phyloP scores from a whole-genome alignment of 768 basidiomycete genomes.

The Pholiota microspora region DNA sequence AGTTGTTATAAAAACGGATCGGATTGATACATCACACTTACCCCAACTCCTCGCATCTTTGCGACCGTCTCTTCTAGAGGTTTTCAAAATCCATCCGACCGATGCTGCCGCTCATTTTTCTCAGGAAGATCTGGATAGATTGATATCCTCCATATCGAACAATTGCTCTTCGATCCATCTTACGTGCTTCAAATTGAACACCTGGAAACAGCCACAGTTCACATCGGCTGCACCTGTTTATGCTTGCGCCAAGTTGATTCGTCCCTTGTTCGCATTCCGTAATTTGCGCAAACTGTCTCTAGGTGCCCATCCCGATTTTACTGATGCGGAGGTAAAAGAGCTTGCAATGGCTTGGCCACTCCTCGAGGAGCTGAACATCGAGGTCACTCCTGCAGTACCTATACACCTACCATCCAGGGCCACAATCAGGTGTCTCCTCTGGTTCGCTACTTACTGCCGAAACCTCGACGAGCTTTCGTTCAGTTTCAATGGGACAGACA shows the following conservation, averaged over 20 bases:
- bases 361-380: not conserved
- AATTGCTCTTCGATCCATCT: not conserved
- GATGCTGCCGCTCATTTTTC: not conserved
- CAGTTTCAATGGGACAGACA: not conserved
- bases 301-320: not conserved
- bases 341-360: not conserved
- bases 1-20: no score
- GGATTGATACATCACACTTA: no score
- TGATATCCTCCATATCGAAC: not conserved
- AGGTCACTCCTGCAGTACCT: not conserved
- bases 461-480: not conserved
- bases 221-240: not conserved
- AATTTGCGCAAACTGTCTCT: not conserved
- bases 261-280: not conserved
- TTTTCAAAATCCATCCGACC: no score
- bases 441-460: not conserved
- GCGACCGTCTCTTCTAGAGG: no score
- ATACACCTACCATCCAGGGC: not conserved
- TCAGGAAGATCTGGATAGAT: not conserved
- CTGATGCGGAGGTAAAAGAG: not conserved
- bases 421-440: not conserved
- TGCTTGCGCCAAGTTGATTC: not conserved
- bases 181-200: not conserved
- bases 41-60: no score
- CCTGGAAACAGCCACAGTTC: not conserved